These are phyloP conservation scores for Solanum dulcamara DNA, from an alignment of 257 asterid species.

Conservation along the genomic window DNA sequence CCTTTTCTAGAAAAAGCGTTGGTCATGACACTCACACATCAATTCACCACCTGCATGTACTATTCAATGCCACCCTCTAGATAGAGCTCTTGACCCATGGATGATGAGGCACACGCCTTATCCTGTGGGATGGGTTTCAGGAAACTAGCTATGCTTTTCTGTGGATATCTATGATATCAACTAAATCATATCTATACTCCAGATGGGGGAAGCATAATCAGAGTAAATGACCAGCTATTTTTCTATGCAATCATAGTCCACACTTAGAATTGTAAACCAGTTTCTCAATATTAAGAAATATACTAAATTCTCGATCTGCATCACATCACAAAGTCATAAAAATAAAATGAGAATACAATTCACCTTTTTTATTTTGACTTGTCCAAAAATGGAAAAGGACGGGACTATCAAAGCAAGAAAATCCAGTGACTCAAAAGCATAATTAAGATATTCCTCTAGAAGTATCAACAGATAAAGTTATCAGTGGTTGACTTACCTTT, in stretches of 20 bases:
- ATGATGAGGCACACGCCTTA: background rate
- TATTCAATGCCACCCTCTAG: background rate
- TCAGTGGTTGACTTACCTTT: conserved; percentile 34
- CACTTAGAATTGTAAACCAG: background rate
- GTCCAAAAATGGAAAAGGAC: background rate
- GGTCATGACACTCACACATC: background rate
- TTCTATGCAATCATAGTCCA: background rate
- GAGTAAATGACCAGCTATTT: background rate
- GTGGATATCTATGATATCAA: background rate
- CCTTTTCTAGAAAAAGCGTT: background rate
- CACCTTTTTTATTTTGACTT: background rate
- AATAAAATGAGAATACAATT: background rate
- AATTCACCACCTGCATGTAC: background rate
- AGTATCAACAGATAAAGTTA: background rate
- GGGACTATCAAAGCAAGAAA: background rate
- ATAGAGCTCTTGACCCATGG: background rate
- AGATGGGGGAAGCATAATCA: background rate
- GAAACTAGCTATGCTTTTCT: background rate
- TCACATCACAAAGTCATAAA: background rate
- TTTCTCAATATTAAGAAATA: background rate
- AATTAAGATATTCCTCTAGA: background rate
- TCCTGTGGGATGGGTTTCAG: background rate
- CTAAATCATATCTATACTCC: background rate
- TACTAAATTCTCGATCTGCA: background rate
- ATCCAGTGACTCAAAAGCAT: background rate